Evolutionary conservation across 805 yeast species (phyloP), one percentile per base, ranked within the genome.

Genomic region (Candida adriatica): DNA sequence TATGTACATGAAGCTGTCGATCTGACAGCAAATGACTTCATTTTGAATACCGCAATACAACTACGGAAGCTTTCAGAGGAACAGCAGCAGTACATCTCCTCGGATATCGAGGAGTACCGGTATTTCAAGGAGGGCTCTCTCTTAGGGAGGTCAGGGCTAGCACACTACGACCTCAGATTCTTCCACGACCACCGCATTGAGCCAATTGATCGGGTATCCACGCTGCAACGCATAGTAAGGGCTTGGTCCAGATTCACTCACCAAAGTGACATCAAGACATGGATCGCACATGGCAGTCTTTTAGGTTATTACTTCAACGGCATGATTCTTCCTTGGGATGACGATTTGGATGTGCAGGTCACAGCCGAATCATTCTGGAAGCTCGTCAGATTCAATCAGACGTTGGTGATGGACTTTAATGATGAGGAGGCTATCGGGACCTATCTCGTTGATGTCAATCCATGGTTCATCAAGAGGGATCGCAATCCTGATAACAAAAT

Each of bases 221-320:
- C 37, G 0, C 31, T 50, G 0, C 55, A 50, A 26, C 35, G 51
- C 17, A 44, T 50, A 11, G 39, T 27, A 1, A 30, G 52, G 14
- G 42, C 53, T 13, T 50, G 55, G 55, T 27, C 48, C 0, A 33
- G 42, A 19, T 48, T 48, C 33, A 41, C 51, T 0, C 33, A 27
- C 3, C 20, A 13, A 14, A 10, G 26, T 2, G 18, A 34, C 1
- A 29, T 46, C 10, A 32, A 39, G 8, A 61, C 76, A 4, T 74
- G 79, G 78, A 56, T 73, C 10, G 77, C 77, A 0, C 79, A 73
- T 48, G 81, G 81, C 4, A 53, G 73, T 3, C 54, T 75, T 38
- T 50, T 75, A 22, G 68, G 73, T 7, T 72, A 79, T 73, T 63
- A 64, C 44, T 70, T 78, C 73, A 73, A 72, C 42, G 79, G 80